Evolutionary conservation across 495 filamentous ascomycete species (phyloP), one percentile per base, ranked within the genome.

Genomic region (Aspergillus conjunctus): DNA sequence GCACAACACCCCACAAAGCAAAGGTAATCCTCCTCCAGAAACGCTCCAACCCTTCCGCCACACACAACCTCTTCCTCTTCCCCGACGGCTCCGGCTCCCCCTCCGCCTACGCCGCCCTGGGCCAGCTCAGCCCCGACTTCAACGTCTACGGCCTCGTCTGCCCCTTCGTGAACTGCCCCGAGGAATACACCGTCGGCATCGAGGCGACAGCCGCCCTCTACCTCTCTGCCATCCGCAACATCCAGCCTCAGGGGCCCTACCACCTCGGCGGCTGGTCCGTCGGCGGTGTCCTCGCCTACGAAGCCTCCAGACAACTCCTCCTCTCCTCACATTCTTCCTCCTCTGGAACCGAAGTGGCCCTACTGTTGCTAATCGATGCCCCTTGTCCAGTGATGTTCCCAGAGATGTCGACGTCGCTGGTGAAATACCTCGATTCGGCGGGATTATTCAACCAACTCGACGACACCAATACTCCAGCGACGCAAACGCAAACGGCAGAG

Each of bases 1-100:
- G 33, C n/a, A 37, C 7, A 37, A 12, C 9, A 15, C 10, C 34
- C 15, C 34, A 3, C 15, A 15, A 11, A 7, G 15, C 10, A 2
- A 54, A 15, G 7, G 26, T 59, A 60, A 85, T 73, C 3, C 83
- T 85, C 33, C 77, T 83, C 7, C 79, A 82, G 51, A 78, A 81
- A 8, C 74, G 72, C 51, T 74, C 83, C 12, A 83, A 81, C 83
- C 75, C 14, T 79, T 83, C 12, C 81, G 71, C n/a, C 4, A 34
- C 49, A 9, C 85, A 83, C 68, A 84, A 79, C 39, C 75, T 95
- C 14, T 87, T 90, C 72, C 83, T 93, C 59, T 76, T 93, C 41
- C 91, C 91, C 17, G 91, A 93, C 65, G 91, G 91, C 18, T 85
- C 83, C 56, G 91, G 91, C 18, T 87, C 85, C 22, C 82, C 87